A percentile compares a stretch with the other conserved stretches of the same genome.
These are phyloP conservation scores for Mimosa pudica DNA, from an alignment of 306 rosid genomes.

Conservation along the genomic window DNA sequence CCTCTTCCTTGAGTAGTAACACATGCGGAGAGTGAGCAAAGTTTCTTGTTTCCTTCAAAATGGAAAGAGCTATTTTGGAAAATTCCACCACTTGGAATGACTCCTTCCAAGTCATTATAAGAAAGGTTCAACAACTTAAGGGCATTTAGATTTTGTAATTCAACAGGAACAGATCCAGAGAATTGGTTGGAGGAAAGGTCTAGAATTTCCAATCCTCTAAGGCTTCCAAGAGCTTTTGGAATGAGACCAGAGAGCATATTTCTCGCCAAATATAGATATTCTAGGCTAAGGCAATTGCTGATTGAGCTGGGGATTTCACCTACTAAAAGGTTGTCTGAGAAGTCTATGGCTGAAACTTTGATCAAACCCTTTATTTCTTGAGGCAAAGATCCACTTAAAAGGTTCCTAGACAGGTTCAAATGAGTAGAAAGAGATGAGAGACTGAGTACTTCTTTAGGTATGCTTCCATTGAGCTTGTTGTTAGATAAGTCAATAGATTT, in stretches of 20 bases:
- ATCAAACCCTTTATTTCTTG: constrained; percentile 44
- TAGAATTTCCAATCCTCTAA: constrained; percentile 61
- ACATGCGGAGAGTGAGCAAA: constrained; percentile 51
- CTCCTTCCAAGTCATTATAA: constrained; percentile 66
- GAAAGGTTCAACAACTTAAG: constrained; percentile 63
- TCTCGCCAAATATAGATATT: constrained; percentile 46
- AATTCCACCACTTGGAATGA: constrained; percentile 55
- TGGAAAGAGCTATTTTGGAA: constrained; percentile 51
- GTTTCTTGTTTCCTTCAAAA: constrained; percentile 65
- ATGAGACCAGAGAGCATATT: constrained; percentile 68
- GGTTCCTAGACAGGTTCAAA: constrained; percentile 64
- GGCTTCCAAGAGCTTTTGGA: constrained; percentile 50
- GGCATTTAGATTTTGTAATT: constrained; percentile 46
- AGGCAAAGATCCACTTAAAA: constrained; percentile 67
- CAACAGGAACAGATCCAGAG: constrained; percentile 63
- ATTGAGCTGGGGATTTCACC: constrained; percentile 64
- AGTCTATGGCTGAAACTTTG: constrained; percentile 51
- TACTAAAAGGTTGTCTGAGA: constrained; percentile 55
- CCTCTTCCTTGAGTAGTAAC: constrained; percentile 15
- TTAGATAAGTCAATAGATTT: constrained; percentile 32
- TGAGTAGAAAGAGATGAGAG: constrained; percentile 52
- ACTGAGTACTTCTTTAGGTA: constrained; percentile 55
- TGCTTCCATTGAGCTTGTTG: constrained; percentile 66
- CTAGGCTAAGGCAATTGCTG: constrained; percentile 59
- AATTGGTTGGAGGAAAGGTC: constrained; percentile 79